phyloP scores from a whole-genome alignment of 306 rosid species.

The Castanea sativa region DNA sequence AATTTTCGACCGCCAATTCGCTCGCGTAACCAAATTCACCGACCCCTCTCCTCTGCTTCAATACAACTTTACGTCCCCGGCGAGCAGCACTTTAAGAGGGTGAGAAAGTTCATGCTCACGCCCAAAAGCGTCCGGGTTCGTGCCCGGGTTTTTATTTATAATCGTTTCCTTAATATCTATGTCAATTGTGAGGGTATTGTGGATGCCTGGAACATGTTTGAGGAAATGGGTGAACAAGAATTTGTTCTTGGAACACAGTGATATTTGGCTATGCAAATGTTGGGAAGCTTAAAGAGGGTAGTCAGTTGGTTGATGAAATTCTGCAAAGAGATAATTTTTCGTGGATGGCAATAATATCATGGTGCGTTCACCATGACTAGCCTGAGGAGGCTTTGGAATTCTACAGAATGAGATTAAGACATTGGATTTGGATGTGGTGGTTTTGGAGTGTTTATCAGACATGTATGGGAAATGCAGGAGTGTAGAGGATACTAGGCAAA shows the following conservation, averaged over 20 bases:
- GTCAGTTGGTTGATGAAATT: slow-evolving; percentile 61
- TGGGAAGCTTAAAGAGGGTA: slow-evolving; percentile 41
- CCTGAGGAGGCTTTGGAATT: slow-evolving; percentile 58
- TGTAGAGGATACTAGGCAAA: slow-evolving; percentile 45
- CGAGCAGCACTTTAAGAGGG: too few species aligned
- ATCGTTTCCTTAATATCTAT: slow-evolving; percentile 51
- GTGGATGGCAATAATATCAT: slow-evolving; percentile 58
- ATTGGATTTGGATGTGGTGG: slow-evolving; percentile 53
- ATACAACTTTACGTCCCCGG: slow-evolving; percentile 26
- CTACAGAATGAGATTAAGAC: slow-evolving; percentile 50
- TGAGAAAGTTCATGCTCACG: slow-evolving; percentile 45
- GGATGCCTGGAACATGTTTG: slow-evolving; percentile 55
- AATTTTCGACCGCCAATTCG: not conserved
- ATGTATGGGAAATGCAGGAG: slow-evolving; percentile 75
- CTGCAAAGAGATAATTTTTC: slow-evolving; percentile 55
- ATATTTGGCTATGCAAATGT: slow-evolving; percentile 49
- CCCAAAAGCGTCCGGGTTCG: slow-evolving; percentile 38
- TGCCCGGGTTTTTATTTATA: slow-evolving; percentile 26
- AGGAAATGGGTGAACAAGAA: slow-evolving; percentile 50
- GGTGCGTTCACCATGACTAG: slow-evolving; percentile 34
- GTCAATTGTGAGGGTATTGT: slow-evolving; percentile 51
- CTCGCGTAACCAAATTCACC: not conserved
- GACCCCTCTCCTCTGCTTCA: slow-evolving; percentile 42
- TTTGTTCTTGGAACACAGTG: slow-evolving; percentile 76
- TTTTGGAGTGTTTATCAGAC: slow-evolving; percentile 57